Conservation (phyloP, 225 moss, liverwort and hornwort genomes). For the Rhytidiadelphus loreus region DNA sequence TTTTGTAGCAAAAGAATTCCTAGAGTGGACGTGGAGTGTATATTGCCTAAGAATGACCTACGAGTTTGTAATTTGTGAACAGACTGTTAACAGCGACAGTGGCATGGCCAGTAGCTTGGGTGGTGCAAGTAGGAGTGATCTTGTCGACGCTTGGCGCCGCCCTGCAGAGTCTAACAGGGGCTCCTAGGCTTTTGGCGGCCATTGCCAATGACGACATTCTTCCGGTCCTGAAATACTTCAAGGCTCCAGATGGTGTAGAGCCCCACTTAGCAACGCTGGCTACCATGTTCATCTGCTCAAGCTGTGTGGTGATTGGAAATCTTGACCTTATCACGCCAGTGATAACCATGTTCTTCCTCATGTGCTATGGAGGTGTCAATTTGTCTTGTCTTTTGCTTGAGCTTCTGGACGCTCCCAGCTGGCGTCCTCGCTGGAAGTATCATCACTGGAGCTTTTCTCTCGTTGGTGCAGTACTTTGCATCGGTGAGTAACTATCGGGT, state of each 20-base stretch:
- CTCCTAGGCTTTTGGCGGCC: constrained; percentile 90
- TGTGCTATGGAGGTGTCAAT: constrained; percentile 97
- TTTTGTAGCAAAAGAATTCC: background rate
- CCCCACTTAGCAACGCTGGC: constrained; percentile 92
- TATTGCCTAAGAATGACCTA: background rate
- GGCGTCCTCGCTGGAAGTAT: constrained; percentile 98
- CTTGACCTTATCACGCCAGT: constrained; percentile 94
- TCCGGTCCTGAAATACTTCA: constrained; percentile 91
- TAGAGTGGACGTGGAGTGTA: background rate
- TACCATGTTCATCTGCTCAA: constrained; percentile 93
- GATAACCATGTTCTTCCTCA: constrained; percentile 97
- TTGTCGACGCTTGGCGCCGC: constrained; percentile 96
- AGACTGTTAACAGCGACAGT: constrained; percentile 95
- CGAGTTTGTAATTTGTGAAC: constrained; percentile 16
- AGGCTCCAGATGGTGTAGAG: constrained; percentile 82
- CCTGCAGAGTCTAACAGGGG: constrained; percentile 98
- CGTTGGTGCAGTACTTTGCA: constrained; percentile 81
- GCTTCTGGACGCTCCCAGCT: constrained; percentile 96
- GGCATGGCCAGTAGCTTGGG: constrained; percentile 94
- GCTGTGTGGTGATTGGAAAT: constrained; percentile 95
- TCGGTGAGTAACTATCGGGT: constrained; percentile 31
- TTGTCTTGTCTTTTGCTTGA: constrained; percentile 94
- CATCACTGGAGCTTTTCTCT: constrained; percentile 99
- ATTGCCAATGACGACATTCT: constrained; percentile 97
- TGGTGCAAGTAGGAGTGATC: constrained; percentile 97